phyloP scores from a whole-genome alignment of 23 red algal genomes.

The Cyanidioschyzon merolae region DNA sequence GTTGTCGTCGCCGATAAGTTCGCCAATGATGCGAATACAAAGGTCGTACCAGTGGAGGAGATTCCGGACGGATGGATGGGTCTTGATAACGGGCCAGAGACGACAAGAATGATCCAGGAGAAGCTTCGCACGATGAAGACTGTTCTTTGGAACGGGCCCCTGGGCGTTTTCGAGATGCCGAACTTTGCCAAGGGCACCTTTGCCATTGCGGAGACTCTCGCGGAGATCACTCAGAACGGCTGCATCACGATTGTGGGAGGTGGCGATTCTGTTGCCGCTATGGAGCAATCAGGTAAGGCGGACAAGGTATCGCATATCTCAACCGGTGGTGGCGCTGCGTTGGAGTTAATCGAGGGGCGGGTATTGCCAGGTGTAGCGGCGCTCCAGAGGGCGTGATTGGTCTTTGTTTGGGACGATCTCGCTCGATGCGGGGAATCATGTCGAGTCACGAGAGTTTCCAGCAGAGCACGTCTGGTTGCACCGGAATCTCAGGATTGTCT shows the following conservation, averaged over 20 bases:
- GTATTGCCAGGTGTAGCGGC: constrained; percentile 93
- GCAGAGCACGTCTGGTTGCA: no score
- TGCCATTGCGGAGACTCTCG: constrained; percentile 71
- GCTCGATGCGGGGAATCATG: no score
- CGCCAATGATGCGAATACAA: constrained; percentile 63
- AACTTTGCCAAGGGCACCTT: constrained; percentile 95
- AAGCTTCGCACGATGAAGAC: constrained; percentile 69
- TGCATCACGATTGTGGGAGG: constrained; percentile 93
- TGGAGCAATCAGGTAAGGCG: constrained; percentile 83
- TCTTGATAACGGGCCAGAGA: constrained; percentile 66
- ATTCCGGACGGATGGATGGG: constrained; percentile 98
- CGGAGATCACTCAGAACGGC: constrained; percentile 52
- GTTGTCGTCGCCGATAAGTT: constrained; percentile 92
- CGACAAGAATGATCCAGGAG: constrained; percentile 50
- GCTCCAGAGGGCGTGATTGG: constrained; percentile 37
- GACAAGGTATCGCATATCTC: constrained; percentile 98
- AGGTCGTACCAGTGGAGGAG: constrained; percentile 39
- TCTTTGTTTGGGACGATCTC: no score
- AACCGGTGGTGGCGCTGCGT: constrained; percentile 86
- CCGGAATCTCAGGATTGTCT: no score
- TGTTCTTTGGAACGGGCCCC: constrained; percentile 94
- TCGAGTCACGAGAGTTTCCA: no score
- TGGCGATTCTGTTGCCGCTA: constrained; percentile 95
- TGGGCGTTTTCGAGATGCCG: constrained; percentile 96
- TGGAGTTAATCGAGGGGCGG: constrained; percentile 93